These are phyloP conservation scores for Aspergillus saccharolyticus DNA, from an alignment of 495 filamentous ascomycete species.

Conservation along the genomic window DNA sequence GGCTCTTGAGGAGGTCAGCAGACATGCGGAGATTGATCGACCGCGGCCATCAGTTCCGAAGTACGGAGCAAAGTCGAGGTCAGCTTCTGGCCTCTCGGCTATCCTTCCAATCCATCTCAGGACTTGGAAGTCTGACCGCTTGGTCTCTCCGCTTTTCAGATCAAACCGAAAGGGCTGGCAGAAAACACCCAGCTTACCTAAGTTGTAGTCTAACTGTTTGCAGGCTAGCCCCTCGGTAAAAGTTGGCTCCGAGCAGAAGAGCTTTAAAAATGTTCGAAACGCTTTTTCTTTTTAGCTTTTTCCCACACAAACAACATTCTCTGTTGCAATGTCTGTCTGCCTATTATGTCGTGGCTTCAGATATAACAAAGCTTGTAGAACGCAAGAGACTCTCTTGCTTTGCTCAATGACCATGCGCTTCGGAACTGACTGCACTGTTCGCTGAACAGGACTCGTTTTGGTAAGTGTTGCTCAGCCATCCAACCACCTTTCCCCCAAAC, in stretches of 20 bases:
- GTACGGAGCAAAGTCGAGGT: constrained; percentile 3
- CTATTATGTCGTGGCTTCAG: constrained; percentile 6
- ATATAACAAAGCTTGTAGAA: constrained; percentile 3
- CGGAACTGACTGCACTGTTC: constrained; percentile 3
- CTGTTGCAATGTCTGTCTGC: constrained; percentile 3
- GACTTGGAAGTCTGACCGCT: neutral
- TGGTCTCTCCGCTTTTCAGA: neutral
- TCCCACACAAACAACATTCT: constrained; percentile 9
- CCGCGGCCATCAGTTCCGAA: constrained; percentile 6
- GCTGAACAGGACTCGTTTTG: constrained; percentile 7
- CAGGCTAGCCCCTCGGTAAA: constrained; percentile 18
- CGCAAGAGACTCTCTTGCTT: neutral
- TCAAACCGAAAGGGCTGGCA: neutral
- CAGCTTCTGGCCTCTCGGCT: no score
- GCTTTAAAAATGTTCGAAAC: constrained; percentile 24
- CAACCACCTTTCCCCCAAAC: neutral
- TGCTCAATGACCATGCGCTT: constrained; percentile 5
- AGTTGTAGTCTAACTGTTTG: neutral
- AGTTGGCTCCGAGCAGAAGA: constrained; percentile 16
- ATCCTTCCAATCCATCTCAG: constrained; percentile 8
- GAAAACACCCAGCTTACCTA: constrained; percentile 3
- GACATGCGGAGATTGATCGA: constrained; percentile 14
- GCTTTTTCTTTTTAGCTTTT: constrained; percentile 8
- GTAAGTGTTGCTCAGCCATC: constrained; percentile 7
- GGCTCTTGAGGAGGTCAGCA: constrained; percentile 16